These are phyloP conservation scores for Populus pruinosa DNA, from an alignment of 345 rosid species.

Conservation along the genomic window DNA sequence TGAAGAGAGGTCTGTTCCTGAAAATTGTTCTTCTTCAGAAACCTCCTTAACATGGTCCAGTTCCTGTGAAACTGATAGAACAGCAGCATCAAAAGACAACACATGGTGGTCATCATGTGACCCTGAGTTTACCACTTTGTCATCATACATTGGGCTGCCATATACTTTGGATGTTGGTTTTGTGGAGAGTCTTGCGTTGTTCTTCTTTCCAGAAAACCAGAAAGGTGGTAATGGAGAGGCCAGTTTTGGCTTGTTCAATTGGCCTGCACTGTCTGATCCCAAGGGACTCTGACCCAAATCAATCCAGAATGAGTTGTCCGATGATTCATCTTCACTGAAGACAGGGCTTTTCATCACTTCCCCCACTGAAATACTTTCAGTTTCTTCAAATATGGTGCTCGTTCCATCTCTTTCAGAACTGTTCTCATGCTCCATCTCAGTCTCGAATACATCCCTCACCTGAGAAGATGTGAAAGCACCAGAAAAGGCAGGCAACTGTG, in stretches of 20 bases:
- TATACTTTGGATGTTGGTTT: constrained; percentile 55
- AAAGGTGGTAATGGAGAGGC: constrained; percentile 61
- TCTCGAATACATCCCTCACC: constrained; percentile 86
- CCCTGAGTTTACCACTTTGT: constrained; percentile 41
- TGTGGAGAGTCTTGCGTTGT: constrained; percentile 56
- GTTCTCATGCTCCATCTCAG: constrained; percentile 84
- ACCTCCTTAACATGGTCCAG: constrained; percentile 49
- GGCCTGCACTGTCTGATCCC: constrained; percentile 61
- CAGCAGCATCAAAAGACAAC: constrained; percentile 92
- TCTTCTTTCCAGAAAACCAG: constrained; percentile 71
- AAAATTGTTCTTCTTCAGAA: constrained; percentile 46
- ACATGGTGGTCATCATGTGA: constrained; percentile 49
- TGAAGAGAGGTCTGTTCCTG: constrained; percentile 19
- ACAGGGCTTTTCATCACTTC: constrained; percentile 97
- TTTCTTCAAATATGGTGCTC: constrained; percentile 92
- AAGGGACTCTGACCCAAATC: constrained; percentile 94
- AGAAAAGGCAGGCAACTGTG: constrained; percentile 89
- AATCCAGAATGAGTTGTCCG: constrained; percentile 85
- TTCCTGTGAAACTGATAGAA: constrained; percentile 84
- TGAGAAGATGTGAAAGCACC: constrained; percentile 86
- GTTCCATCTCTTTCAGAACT: constrained; percentile 79
- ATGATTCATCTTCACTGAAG: constrained; percentile 94
- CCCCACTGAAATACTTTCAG: constrained; percentile 83
- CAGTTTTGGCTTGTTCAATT: constrained; percentile 48
- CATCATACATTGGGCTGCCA: constrained; percentile 68